Conservation (phyloP, 208 protist genomes). For the Leishmania guyanensis region DNA sequence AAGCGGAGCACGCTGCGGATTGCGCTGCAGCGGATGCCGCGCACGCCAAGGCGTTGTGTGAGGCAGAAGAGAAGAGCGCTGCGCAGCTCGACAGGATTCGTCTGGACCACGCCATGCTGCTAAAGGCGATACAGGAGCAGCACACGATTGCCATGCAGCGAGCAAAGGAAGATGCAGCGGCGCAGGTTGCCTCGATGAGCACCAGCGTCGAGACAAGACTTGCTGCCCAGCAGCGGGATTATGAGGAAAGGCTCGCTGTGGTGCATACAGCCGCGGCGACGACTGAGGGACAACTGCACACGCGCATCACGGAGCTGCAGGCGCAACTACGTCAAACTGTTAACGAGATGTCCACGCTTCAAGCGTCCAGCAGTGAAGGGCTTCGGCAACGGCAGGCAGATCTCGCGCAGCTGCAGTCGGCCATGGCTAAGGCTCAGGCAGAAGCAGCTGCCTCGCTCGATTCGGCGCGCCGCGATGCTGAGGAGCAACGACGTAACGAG, state of each 20-base stretch:
- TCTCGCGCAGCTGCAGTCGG: slow-evolving; percentile 22
- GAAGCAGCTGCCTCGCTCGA: slow-evolving; percentile 26
- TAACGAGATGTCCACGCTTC: slow-evolving; percentile 16
- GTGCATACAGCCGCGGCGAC: slow-evolving; percentile 19
- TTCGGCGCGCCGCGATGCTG: slow-evolving; percentile 17
- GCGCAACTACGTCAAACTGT: slow-evolving; percentile 29
- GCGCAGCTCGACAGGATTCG: slow-evolving; percentile 13
- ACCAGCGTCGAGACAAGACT: slow-evolving; percentile 15
- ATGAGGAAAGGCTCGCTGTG: slow-evolving; percentile 12
- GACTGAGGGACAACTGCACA: slow-evolving; percentile 25
- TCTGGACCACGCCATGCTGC: slow-evolving; percentile 17
- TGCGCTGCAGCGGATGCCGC: slow-evolving; percentile 14
- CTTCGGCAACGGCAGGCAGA: slow-evolving; percentile 21
- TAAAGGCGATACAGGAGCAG: slow-evolving; percentile 27
- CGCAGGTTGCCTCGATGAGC: background rate
- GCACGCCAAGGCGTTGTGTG: slow-evolving; percentile 15
- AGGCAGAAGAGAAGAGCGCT: slow-evolving; percentile 17
- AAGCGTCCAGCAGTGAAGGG: slow-evolving; percentile 3
- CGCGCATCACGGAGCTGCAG: slow-evolving; percentile 14
- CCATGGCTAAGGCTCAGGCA: slow-evolving; percentile 16
- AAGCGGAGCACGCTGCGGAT: slow-evolving; percentile 18
- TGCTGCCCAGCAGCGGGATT: slow-evolving; percentile 12
- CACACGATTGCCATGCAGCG: slow-evolving; percentile 26
- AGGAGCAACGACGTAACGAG: slow-evolving; percentile 18
- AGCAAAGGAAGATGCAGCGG: slow-evolving; percentile 2